Percentiles rank a stretch among this genome's conserved stretches.
Evolutionary conservation across 208 protist genomes (phyloP).

Genomic region (Leishmania tarentolae): DNA sequence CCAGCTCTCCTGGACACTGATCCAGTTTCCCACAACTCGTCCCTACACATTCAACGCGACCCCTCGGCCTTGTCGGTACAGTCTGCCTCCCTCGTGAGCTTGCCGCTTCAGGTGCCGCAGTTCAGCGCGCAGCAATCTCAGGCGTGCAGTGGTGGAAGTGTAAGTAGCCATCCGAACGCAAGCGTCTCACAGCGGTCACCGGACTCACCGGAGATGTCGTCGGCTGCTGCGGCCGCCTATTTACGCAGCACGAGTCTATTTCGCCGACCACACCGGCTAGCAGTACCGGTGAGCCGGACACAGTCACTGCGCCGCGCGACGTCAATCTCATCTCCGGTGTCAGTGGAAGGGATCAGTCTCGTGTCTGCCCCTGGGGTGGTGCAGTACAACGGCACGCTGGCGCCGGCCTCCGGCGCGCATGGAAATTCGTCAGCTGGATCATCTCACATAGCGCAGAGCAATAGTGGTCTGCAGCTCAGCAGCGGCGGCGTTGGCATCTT

Average conservation of each 20-base stretch:
- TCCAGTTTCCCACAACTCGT: constrained; percentile 6
- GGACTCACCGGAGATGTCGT: constrained; percentile 34
- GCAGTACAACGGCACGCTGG: background rate
- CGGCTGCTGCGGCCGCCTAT: constrained; percentile 25
- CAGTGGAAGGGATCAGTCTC: constrained; percentile 8
- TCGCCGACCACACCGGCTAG: constrained; percentile 35
- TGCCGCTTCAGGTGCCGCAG: constrained; percentile 21
- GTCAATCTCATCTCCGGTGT: constrained; percentile 23
- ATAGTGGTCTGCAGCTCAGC: background rate
- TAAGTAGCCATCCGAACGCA: constrained; percentile 15
- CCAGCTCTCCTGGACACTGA: background rate
- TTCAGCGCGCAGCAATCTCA: constrained; percentile 7
- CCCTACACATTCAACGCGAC: constrained; percentile 16
- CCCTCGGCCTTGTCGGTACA: constrained; percentile 22
- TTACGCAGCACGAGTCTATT: constrained; percentile 44
- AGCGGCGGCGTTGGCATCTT: constrained; percentile 8
- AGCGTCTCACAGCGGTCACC: constrained; percentile 18
- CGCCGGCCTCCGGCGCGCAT: background rate
- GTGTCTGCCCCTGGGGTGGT: background rate
- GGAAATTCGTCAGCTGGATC: background rate
- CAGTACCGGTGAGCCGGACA: constrained; percentile 39
- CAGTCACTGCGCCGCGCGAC: constrained; percentile 33
- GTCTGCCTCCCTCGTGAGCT: constrained; percentile 21
- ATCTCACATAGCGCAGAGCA: constrained; percentile 9
- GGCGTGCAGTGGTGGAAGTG: constrained; percentile 18